Percentiles rank a stretch among this genome's conserved stretches.
These are phyloP conservation scores for Rubia peregrina DNA, from an alignment of 305 asterid genomes.

Conservation along the genomic window DNA sequence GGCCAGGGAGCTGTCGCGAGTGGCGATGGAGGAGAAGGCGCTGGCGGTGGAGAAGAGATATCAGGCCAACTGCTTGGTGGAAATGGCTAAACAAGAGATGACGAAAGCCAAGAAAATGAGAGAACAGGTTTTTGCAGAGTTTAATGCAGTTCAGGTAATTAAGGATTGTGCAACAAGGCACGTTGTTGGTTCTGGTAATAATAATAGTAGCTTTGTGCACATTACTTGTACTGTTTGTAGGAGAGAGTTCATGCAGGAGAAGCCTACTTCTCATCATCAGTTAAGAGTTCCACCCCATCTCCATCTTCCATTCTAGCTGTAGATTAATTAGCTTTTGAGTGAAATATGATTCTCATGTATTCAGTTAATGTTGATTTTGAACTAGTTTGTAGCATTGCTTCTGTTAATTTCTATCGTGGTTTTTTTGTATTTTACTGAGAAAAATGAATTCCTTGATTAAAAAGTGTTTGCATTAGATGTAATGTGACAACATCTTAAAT, in stretches of 20 bases:
- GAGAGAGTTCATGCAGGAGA: slow-evolving; percentile 19
- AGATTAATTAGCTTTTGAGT: background rate
- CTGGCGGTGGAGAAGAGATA: slow-evolving; percentile 29
- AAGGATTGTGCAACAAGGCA: slow-evolving; percentile 21
- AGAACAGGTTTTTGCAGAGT: slow-evolving; percentile 23
- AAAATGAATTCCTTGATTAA: too few relatives aligned
- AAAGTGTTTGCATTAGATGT: too few relatives aligned
- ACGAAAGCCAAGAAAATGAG: slow-evolving; percentile 26
- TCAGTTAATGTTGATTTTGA: background rate
- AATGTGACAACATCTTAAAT: too few relatives aligned
- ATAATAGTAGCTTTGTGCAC: slow-evolving; percentile 14
- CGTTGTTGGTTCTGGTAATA: background rate
- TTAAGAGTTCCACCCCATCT: slow-evolving; percentile 17
- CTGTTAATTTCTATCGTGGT: background rate
- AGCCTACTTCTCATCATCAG: slow-evolving; percentile 14
- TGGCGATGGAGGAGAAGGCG: slow-evolving; percentile 28
- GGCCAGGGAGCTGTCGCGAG: slow-evolving; percentile 22
- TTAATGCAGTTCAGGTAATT: slow-evolving; percentile 17
- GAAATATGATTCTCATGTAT: background rate
- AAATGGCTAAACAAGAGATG: slow-evolving; percentile 34
- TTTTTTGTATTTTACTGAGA: background rate
- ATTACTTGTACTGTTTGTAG: slow-evolving; percentile 30
- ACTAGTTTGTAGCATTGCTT: background rate
- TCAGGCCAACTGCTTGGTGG: slow-evolving; percentile 28
- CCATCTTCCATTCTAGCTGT: slow-evolving; percentile 16